Evolutionary conservation across 768 basidiomycete species (phyloP).

Genomic region (Lentinula sp.): DNA sequence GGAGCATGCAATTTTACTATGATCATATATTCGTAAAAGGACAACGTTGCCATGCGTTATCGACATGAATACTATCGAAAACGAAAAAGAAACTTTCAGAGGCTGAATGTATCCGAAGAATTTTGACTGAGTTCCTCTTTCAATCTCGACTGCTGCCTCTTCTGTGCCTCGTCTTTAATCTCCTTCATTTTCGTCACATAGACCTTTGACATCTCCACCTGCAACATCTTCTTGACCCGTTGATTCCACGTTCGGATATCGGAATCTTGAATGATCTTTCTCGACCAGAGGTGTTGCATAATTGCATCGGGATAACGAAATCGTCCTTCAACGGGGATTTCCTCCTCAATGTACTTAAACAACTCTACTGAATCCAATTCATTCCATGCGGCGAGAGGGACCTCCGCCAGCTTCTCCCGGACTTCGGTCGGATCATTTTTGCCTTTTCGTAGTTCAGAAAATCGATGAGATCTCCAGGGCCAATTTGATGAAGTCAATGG

Average conservation of each 20-base stretch:
- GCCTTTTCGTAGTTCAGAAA: too few species aligned
- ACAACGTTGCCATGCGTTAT: too few species aligned
- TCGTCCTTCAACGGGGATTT: background rate
- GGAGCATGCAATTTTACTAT: too few species aligned
- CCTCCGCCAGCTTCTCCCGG: background rate
- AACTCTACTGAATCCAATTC: too few species aligned
- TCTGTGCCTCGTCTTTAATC: background rate
- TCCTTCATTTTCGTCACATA: background rate
- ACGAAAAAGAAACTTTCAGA: too few species aligned
- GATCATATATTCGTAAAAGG: too few species aligned
- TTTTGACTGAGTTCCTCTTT: conserved; percentile 9
- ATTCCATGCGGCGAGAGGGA: too few species aligned
- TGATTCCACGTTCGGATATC: background rate
- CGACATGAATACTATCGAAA: too few species aligned
- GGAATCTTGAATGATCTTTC: background rate
- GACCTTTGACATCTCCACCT: background rate
- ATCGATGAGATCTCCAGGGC: background rate
- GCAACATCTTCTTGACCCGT: background rate
- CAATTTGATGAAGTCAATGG: background rate
- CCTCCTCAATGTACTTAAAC: too few species aligned
- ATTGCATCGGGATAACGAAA: background rate
- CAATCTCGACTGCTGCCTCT: background rate
- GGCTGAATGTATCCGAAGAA: conserved; percentile 20
- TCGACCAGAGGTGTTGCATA: background rate
- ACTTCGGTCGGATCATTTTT: too few species aligned